These are phyloP conservation scores for Lentinus polychrous DNA, from an alignment of 1,284 basidiomycete genomes.

Conservation along the genomic window DNA sequence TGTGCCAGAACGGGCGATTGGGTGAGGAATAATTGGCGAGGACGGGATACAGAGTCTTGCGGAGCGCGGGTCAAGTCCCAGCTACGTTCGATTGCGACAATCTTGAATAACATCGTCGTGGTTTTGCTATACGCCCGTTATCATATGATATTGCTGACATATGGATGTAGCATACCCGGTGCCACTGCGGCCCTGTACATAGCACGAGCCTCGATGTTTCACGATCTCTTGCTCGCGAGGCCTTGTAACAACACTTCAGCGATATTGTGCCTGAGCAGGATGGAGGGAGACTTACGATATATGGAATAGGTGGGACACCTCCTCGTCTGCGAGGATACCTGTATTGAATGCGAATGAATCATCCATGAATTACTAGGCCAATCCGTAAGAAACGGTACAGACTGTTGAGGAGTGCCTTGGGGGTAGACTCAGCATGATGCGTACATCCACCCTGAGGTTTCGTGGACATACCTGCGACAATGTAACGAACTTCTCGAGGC, in stretches of 20 bases:
- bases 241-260: too few relatives aligned
- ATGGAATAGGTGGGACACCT: conserved; percentile 44
- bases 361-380: neutral
- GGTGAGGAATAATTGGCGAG: conserved; percentile 65
- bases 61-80: conserved; percentile 43
- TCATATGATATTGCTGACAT: neutral
- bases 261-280: too few relatives aligned
- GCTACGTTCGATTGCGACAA: conserved; percentile 47
- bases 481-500: conserved; percentile 58
- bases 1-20: conserved; percentile 57
- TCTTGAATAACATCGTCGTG: conserved; percentile 60
- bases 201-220: conserved; percentile 50
- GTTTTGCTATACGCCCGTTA: conserved; percentile 43
- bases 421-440: neutral
- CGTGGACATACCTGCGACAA: conserved; percentile 44
- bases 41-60: conserved; percentile 29
- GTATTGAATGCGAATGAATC: neutral
- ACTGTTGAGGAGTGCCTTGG: neutral
- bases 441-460: neutral
- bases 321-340: conserved; percentile 40
- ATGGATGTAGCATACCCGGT: conserved; percentile 9
- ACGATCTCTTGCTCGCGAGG: conserved; percentile 52
- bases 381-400: neutral
- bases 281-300: conserved; percentile 46
- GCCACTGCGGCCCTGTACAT: conserved; percentile 26